phyloP scores from a whole-genome alignment of 768 basidiomycete species.

The Rhizopogon vesiculosus region DNA sequence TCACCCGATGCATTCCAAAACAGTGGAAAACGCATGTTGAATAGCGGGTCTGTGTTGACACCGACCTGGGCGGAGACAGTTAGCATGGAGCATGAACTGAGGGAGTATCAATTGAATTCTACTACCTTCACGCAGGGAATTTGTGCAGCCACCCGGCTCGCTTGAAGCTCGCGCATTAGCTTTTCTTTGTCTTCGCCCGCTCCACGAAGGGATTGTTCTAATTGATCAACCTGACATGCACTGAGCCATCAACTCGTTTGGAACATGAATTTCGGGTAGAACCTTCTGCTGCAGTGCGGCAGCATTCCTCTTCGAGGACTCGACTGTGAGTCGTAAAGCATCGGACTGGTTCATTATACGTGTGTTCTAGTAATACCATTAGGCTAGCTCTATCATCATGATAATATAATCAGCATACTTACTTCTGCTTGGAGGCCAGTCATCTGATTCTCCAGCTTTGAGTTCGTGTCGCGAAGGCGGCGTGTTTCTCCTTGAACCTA shows the following conservation, averaged over 20 bases:
- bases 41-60: not conserved
- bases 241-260: not conserved
- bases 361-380: not conserved
- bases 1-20: too few relatives aligned
- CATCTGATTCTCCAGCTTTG: not conserved
- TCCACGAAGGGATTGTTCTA: not conserved
- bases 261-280: not conserved
- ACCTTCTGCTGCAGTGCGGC: not conserved
- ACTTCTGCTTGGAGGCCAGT: not conserved
- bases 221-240: not conserved
- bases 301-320: not conserved
- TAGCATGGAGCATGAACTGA: not conserved
- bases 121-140: not conserved
- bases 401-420: not conserved
- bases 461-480: not conserved
- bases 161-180: not conserved
- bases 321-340: not conserved
- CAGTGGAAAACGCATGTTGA: too few relatives aligned
- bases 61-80: not conserved
- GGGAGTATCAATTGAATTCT: not conserved
- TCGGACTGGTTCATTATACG: not conserved
- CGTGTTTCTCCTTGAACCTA: not conserved
- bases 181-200: not conserved
- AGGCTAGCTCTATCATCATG: not conserved
- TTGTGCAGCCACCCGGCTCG: not conserved